Evolutionary conservation across 192 early-diverging fungal species (phyloP).

Genomic region (Backusella circina): DNA sequence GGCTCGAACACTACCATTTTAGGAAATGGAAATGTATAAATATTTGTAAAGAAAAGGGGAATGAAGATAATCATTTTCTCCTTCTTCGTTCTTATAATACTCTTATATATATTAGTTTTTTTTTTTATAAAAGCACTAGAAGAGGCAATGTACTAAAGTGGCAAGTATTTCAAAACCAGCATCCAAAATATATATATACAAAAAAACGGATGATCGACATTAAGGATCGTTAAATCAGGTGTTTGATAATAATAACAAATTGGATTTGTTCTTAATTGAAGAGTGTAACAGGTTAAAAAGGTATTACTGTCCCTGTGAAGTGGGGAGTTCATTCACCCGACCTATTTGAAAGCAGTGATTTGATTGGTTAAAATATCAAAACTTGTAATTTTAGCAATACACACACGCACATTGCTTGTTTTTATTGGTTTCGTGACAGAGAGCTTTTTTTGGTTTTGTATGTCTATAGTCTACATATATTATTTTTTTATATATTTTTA

Average conservation of each 20-base stretch:
- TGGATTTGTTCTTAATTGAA: background rate
- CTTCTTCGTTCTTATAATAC: too few relatives aligned
- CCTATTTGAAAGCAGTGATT: background rate
- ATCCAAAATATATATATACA: background rate
- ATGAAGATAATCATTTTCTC: background rate
- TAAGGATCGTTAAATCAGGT: background rate
- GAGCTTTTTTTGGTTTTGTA: background rate
- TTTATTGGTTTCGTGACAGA: slow-evolving; percentile 5
- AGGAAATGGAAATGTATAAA: background rate
- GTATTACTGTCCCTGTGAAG: background rate
- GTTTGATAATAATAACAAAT: background rate
- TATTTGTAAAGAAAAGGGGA: background rate
- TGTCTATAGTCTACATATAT: background rate
- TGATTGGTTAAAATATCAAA: background rate
- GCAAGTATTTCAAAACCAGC: background rate
- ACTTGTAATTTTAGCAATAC: slow-evolving; percentile 1
- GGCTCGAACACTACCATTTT: background rate
- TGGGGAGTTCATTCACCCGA: background rate
- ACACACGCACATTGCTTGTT: slow-evolving; percentile 1
- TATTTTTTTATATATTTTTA: background rate
- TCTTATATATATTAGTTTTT: too few relatives aligned
- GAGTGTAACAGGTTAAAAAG: background rate
- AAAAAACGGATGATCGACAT: background rate
- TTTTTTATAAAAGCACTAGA: background rate
- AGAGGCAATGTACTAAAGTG: background rate